phyloP scores from a whole-genome alignment of 176 grass and related monocot genomes.

The Juncus inflexus region DNA sequence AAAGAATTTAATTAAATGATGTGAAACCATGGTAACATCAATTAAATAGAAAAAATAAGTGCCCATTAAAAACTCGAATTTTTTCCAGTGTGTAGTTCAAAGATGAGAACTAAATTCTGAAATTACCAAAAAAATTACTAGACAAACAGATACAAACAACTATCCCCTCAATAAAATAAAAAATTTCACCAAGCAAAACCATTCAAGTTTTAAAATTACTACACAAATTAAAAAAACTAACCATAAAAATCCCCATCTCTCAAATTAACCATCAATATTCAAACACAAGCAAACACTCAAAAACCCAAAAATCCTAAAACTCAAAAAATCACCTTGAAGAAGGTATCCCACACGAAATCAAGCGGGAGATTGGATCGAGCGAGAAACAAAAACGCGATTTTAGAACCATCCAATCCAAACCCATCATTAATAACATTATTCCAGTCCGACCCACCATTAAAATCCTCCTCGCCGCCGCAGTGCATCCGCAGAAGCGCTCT shows the following conservation, averaged over 20 bases:
- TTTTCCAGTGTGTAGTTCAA: too few relatives aligned
- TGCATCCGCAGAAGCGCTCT: constrained; percentile 42
- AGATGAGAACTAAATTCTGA: too few relatives aligned
- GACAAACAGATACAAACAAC: too few relatives aligned
- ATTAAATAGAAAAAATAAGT: too few relatives aligned
- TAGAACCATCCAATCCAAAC: constrained; percentile 23
- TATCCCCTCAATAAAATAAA: too few relatives aligned
- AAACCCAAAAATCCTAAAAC: neutral
- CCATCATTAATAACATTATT: constrained; percentile 7
- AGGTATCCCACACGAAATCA: constrained; percentile 94
- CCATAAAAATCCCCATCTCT: neutral
- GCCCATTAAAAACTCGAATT: too few relatives aligned
- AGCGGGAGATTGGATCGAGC: constrained; percentile 69
- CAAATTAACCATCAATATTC: neutral
- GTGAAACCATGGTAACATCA: too few relatives aligned
- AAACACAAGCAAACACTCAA: neutral
- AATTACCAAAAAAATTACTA: too few relatives aligned
- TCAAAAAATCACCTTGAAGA: constrained; percentile 53
- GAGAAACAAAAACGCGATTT: constrained; percentile 94
- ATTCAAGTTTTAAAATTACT: too few relatives aligned
- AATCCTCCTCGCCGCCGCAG: neutral
- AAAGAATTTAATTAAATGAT: too few relatives aligned
- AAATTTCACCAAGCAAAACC: too few relatives aligned
- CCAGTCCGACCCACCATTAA: neutral
- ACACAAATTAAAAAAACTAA: neutral